Evolutionary conservation across 108 stramenopile species (phyloP), one percentile per base, ranked within the genome.

Genomic region (Epipyxis sp.): DNA sequence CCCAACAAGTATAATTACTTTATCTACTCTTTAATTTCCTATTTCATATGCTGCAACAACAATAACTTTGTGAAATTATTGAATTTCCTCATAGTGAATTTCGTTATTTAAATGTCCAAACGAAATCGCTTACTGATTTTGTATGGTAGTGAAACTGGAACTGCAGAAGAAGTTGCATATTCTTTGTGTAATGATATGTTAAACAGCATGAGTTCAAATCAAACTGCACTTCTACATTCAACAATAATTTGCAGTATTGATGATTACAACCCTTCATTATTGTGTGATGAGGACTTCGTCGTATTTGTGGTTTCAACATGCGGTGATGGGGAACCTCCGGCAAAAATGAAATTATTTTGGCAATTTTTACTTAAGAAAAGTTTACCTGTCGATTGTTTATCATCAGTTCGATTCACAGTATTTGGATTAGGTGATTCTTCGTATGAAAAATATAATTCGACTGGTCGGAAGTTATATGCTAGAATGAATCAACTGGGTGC

Each of bases 271-370:
- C 20, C 40, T 68, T 40, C 20, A 16, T 37, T 25, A 20, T 41
- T 68, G 29, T 16, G 29, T 37, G 43, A 34, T 3, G 71, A 74
- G 6, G 13, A 57, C 10, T 39, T 74, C 25, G 71, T 74, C 42
- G 43, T 74, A 6, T 74, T 74, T 39, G 34, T 74, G 42, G 6
- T 74, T 13, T 74, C 71, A 6, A 74, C 71, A 74, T 13, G 46
- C 27, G 71, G 71, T 27, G 71, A 74, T 37, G 71, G 71, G 20
- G 71, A 74, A 42, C 3, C 34, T 3, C 71, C 71, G 25, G 3
- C 35, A 10, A 10, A 37, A 3, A 74, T 74, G 71, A 27, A 42
- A 27, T 16, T 29, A 6, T 34, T 74, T 10, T 74, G 71, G 71
- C 37, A 16, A 16, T 34, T 6, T 74, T 32, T 74, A 32, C 71